These are phyloP conservation scores for Xylaria sp. DNA, from an alignment of 2,329 filamentous ascomycete species.

Conservation along the genomic window DNA sequence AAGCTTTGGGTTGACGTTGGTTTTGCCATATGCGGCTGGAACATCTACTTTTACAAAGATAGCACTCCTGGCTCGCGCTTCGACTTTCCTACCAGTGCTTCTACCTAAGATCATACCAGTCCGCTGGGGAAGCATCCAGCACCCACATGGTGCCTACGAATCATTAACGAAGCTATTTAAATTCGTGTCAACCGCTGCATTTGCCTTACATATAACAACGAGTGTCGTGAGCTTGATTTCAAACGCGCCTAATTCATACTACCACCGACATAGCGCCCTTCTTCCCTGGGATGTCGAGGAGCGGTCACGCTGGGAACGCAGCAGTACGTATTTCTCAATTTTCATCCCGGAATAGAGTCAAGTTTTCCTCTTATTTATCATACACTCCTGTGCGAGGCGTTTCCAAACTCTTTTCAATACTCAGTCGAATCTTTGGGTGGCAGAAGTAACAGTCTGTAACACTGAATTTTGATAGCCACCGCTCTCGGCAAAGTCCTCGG, in stretches of 20 bases:
- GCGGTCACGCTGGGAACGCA: conserved; percentile 57
- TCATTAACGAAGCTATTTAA: conserved; percentile 60
- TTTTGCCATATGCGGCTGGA: conserved; percentile 55
- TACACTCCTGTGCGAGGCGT: background rate
- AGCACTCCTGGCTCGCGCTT: conserved; percentile 49
- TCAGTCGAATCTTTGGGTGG: background rate
- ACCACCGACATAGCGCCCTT: conserved; percentile 60
- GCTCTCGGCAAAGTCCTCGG: conserved; percentile 59
- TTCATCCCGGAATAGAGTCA: too few species aligned
- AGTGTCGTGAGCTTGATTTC: conserved; percentile 56
- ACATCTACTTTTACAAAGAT: conserved; percentile 54
- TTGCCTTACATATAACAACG: conserved; percentile 58
- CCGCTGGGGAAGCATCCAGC: conserved; percentile 59
- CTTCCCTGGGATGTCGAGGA: conserved; percentile 59
- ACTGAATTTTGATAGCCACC: conserved; percentile 43
- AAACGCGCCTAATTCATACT: conserved; percentile 59
- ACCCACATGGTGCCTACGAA: conserved; percentile 52
- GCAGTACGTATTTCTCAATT: conserved; percentile 37
- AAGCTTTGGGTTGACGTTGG: conserved; percentile 52
- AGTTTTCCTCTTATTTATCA: background rate
- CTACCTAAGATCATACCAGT: conserved; percentile 59
- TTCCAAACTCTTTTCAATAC: too few species aligned
- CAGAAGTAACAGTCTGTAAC: background rate
- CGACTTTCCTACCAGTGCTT: conserved; percentile 59
- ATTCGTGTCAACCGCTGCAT: conserved; percentile 56